phyloP scores from a whole-genome alignment of 1,284 basidiomycete genomes.

The Schizopora paradoxa region DNA sequence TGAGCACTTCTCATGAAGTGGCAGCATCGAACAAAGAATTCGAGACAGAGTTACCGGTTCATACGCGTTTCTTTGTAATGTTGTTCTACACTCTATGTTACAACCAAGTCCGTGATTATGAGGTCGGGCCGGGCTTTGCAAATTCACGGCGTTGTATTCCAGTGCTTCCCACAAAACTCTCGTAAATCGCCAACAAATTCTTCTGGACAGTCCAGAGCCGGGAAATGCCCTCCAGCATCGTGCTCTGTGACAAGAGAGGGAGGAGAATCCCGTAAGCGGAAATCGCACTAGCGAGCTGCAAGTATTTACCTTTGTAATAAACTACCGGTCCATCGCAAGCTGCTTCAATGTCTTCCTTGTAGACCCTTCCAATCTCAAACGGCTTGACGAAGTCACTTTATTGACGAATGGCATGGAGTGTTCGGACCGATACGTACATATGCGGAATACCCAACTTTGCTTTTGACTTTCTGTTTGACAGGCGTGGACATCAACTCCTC shows the following conservation, averaged over 20 bases:
- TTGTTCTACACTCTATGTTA: no score
- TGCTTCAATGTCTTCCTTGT: conserved; percentile 11
- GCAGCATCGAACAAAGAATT: no score
- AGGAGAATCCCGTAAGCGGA: background rate
- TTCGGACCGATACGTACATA: conserved; percentile 16
- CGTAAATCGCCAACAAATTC: conserved; percentile 12
- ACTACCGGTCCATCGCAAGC: conserved; percentile 18
- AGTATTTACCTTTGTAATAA: conserved; percentile 18
- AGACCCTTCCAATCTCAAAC: conserved; percentile 19
- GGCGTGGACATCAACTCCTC: background rate
- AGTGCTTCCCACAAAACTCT: conserved; percentile 10
- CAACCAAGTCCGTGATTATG: no score
- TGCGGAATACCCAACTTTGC: conserved; percentile 20
- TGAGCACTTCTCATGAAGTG: no score
- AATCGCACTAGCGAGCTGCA: background rate
- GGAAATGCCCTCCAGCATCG: conserved; percentile 13
- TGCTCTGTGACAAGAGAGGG: conserved; percentile 6
- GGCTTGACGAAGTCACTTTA: conserved; percentile 12
- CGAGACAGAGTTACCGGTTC: no score
- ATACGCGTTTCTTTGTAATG: no score
- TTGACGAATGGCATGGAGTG: background rate
- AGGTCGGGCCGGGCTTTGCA: no score
- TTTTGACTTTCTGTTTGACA: conserved; percentile 14
- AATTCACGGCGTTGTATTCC: no score
- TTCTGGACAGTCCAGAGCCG: conserved; percentile 12